Evolutionary conservation across 306 rosid genomes (phyloP).

Genomic region (Vigna radiata): DNA sequence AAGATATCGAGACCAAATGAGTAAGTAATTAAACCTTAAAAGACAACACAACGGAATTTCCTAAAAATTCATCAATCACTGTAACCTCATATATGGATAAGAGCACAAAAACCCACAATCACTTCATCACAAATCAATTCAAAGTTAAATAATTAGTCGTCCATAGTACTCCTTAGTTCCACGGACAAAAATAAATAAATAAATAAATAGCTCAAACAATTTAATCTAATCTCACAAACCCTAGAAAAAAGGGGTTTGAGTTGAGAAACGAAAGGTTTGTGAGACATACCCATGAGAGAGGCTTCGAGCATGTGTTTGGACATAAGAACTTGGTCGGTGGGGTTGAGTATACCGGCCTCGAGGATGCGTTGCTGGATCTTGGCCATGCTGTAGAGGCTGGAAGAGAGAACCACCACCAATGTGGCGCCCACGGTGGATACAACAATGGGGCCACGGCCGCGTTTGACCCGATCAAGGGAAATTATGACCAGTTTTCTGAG

Average conservation of each 20-base stretch:
- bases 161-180: neutral
- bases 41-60: neutral
- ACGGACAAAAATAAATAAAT: neutral
- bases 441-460: constrained; percentile 87
- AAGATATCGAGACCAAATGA: too few species aligned
- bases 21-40: too few species aligned
- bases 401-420: constrained; percentile 60
- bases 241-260: neutral
- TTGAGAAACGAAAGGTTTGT: neutral
- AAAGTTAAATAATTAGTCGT: neutral
- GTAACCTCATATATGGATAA: neutral
- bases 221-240: constrained; percentile 3
- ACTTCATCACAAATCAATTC: constrained; percentile 29
- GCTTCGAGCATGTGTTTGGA: constrained; percentile 84
- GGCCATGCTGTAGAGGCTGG: constrained; percentile 66
- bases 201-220: neutral
- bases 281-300: constrained; percentile 86
- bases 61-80: neutral
- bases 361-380: constrained; percentile 66
- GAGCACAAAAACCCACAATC: constrained; percentile 8
- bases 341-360: constrained; percentile 72
- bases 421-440: constrained; percentile 75
- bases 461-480: constrained; percentile 76
- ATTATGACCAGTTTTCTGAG: constrained; percentile 80
- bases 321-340: constrained; percentile 92